Conservation (phyloP, 768 basidiomycete genomes). For the Sistotremastrum niveocremeum region DNA sequence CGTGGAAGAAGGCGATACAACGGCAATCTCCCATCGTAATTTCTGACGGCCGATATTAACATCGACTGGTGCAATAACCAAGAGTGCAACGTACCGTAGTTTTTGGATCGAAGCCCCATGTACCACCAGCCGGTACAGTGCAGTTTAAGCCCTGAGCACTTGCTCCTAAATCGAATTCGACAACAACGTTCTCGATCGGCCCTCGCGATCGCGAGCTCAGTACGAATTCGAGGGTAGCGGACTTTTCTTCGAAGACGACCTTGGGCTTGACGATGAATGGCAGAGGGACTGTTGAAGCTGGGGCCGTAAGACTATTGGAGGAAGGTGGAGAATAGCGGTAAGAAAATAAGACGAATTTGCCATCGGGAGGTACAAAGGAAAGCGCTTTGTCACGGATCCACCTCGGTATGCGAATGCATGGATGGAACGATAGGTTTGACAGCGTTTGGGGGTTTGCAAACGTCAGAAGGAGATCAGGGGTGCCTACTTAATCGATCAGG, state of each 20-base stretch:
- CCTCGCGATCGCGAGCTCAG: constrained; percentile 52
- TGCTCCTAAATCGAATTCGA: constrained; percentile 66
- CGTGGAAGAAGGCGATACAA: constrained; percentile 46
- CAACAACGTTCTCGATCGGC: constrained; percentile 54
- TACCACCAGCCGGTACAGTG: constrained; percentile 44
- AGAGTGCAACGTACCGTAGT: constrained; percentile 31
- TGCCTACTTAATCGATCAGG: constrained; percentile 34
- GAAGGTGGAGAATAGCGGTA: constrained; percentile 52
- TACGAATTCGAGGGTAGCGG: constrained; percentile 48
- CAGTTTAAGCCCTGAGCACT: constrained; percentile 64
- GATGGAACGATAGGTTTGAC: constrained; percentile 77
- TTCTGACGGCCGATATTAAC: constrained; percentile 25
- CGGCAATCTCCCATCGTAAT: constrained; percentile 68
- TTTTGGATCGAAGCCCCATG: constrained; percentile 70
- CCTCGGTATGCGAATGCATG: constrained; percentile 74
- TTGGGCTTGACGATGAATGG: constrained; percentile 20
- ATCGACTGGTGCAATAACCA: neutral
- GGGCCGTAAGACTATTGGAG: constrained; percentile 25
- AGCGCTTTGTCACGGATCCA: constrained; percentile 66
- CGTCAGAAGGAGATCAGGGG: constrained; percentile 72
- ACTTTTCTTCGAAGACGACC: constrained; percentile 22
- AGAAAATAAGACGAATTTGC: constrained; percentile 70
- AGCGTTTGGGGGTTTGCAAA: constrained; percentile 66
- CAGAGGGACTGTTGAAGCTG: constrained; percentile 22
- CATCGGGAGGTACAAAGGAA: constrained; percentile 92